A percentile compares a stretch with the other conserved stretches of the same genome.
Evolutionary conservation across 108 stramenopile genomes (phyloP).

Genomic region (Fragilaria radians): DNA sequence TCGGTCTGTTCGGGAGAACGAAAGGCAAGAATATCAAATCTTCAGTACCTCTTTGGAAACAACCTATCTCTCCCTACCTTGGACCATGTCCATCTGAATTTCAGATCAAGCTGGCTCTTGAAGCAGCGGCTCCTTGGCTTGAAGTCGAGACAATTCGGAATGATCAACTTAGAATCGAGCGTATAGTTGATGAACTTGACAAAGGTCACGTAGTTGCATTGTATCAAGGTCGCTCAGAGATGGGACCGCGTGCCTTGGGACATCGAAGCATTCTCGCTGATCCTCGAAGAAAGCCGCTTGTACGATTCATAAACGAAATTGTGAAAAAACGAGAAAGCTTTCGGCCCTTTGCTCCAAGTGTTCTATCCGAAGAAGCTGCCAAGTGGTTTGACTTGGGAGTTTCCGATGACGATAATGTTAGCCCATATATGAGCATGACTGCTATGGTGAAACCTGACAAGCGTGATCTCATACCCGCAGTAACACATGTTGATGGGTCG

Average conservation of each 20-base stretch:
- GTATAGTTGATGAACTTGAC: slow-evolving; percentile 63
- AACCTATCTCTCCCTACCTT: slow-evolving; percentile 70
- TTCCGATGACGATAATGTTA: slow-evolving; percentile 37
- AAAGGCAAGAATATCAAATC: slow-evolving; percentile 2
- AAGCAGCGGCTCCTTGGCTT: slow-evolving; percentile 64
- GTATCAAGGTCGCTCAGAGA: slow-evolving; percentile 84
- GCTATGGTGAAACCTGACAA: slow-evolving; percentile 62
- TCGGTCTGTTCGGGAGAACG: slow-evolving; percentile 61
- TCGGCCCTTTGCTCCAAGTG: slow-evolving; percentile 93
- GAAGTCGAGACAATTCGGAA: slow-evolving; percentile 52
- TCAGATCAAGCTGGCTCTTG: slow-evolving; percentile 71
- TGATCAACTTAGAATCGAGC: slow-evolving; percentile 41
- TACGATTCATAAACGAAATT: slow-evolving; percentile 79
- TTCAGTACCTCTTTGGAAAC: slow-evolving; percentile 32
- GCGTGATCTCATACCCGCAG: slow-evolving; percentile 70
- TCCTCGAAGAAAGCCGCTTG: slow-evolving; percentile 75
- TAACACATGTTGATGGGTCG: slow-evolving; percentile 93
- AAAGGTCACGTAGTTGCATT: slow-evolving; percentile 81
- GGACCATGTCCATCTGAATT: slow-evolving; percentile 44
- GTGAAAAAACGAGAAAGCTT: slow-evolving; percentile 91
- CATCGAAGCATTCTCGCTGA: slow-evolving; percentile 91
- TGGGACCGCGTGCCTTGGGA: slow-evolving; percentile 92
- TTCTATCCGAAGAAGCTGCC: slow-evolving; percentile 77
- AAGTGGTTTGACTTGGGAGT: slow-evolving; percentile 77
- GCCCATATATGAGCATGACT: slow-evolving; percentile 88